Conservation (phyloP, 345 rosid species). For the Rubroshorea leprosula region DNA sequence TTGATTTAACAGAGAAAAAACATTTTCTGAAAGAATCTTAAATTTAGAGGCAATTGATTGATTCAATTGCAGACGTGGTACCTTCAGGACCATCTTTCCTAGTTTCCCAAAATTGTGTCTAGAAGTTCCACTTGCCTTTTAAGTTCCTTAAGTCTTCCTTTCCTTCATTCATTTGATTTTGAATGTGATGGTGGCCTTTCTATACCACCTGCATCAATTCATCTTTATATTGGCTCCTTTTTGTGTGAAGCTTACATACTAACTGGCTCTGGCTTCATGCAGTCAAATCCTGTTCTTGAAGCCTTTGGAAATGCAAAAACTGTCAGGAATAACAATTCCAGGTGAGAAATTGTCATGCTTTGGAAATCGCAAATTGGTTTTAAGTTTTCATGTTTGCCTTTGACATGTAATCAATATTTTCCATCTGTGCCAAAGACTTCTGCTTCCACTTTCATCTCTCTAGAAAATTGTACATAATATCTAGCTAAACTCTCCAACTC, state of each 20-base stretch:
- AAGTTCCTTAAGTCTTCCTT: neutral
- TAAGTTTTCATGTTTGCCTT: neutral
- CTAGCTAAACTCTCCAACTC: neutral
- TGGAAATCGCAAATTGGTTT: constrained; percentile 1
- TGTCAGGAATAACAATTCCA: constrained; percentile 79
- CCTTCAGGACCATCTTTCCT: neutral
- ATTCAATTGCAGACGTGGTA: neutral
- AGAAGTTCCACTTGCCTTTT: neutral
- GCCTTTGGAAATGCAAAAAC: constrained; percentile 98
- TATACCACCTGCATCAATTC: too few relatives aligned
- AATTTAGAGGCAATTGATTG: neutral
- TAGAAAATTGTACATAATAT: neutral
- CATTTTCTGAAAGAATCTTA: neutral
- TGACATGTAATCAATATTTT: neutral
- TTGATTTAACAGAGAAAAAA: too few relatives aligned
- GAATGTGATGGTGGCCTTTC: constrained; percentile 5
- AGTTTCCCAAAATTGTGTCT: constrained; percentile 2
- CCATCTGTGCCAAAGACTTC: constrained; percentile 1
- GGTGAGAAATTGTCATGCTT: constrained; percentile 39
- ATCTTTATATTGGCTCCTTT: neutral
- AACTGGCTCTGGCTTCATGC: constrained; percentile 31
- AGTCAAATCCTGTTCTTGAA: constrained; percentile 95
- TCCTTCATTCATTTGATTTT: constrained; percentile 1
- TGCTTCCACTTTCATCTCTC: neutral
- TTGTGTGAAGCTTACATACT: constrained; percentile 13